Evolutionary conservation across 139 green algal species (phyloP).

Genomic region (Pseudopediastrum boryanum): DNA sequence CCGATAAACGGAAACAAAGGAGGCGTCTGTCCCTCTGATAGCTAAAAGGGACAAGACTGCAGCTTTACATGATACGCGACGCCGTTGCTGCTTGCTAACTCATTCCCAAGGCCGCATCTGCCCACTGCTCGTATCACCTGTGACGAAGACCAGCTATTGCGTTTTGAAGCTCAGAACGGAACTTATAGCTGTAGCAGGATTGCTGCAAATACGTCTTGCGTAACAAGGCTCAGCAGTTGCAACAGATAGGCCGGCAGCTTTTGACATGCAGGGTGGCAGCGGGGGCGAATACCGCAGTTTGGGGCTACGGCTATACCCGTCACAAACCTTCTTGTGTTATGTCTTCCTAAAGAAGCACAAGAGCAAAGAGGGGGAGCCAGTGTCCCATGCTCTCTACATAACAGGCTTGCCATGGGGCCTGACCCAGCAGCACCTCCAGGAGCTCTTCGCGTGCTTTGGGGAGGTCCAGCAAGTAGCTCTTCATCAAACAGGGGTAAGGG

Average conservation of each 20-base stretch:
- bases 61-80: too few species aligned
- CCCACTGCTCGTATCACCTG: not conserved
- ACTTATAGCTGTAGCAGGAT: not conserved
- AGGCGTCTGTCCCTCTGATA: too few species aligned
- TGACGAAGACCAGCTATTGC: not conserved
- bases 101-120: not conserved
- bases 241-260: too few species aligned
- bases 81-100: too few species aligned
- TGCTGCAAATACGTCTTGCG: not conserved
- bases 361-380: not conserved
- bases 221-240: slow-evolving; percentile 11
- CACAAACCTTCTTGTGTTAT: slow-evolving; percentile 3
- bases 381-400: slow-evolving; percentile 52
- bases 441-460: slow-evolving; percentile 67
- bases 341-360: slow-evolving; percentile 30
- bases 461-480: slow-evolving; percentile 57
- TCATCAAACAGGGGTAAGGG: slow-evolving; percentile 52
- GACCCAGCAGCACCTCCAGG: slow-evolving; percentile 42
- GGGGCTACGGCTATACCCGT: slow-evolving; percentile 10
- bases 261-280: too few species aligned
- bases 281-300: too few species aligned
- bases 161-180: not conserved
- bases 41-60: too few species aligned
- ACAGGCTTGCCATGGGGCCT: slow-evolving; percentile 55
- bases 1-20: too few species aligned